These are phyloP conservation scores for Penicillium chermesinum DNA, from an alignment of 495 filamentous ascomycete genomes.

Conservation along the genomic window DNA sequence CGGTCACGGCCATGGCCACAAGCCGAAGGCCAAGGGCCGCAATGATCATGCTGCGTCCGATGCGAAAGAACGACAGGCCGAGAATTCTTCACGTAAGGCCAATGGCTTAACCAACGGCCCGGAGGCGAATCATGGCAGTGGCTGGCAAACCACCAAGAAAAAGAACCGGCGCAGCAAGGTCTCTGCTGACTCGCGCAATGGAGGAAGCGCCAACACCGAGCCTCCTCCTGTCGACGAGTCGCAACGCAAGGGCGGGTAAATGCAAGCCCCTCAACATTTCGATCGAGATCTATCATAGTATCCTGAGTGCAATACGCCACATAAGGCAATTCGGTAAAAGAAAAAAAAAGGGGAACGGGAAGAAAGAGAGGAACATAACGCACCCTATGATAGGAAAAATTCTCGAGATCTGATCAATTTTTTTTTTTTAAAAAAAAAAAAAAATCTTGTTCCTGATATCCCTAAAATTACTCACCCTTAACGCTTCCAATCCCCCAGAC, in stretches of 20 bases:
- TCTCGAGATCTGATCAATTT: not conserved
- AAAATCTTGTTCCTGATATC: not conserved
- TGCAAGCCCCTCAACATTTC: not conserved
- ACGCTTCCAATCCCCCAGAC: not conserved
- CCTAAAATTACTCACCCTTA: not conserved
- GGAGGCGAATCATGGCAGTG: constrained; percentile 25
- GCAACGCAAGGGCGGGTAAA: constrained; percentile 47
- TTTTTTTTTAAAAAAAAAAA: not conserved
- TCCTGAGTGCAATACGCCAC: not conserved
- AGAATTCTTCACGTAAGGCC: constrained; percentile 28
- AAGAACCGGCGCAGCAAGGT: constrained; percentile 43
- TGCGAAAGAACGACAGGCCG: constrained; percentile 28
- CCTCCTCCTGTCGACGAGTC: constrained; percentile 45
- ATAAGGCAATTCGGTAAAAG: not conserved
- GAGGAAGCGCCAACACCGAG: constrained; percentile 28
- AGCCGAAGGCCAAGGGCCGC: constrained; percentile 29
- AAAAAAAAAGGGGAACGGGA: not conserved
- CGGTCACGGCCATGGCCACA: constrained; percentile 13
- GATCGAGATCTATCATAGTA: not conserved
- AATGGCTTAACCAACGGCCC: constrained; percentile 22
- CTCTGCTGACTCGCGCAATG: constrained; percentile 24
- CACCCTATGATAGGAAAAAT: not conserved
- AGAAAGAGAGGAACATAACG: not conserved
- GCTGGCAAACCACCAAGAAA: constrained; percentile 48
- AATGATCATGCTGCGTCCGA: constrained; percentile 29